A percentile compares a stretch with the other conserved stretches of the same genome.
phyloP scores from a whole-genome alignment of 2,329 filamentous ascomycete species.

The Penicillium sp. region DNA sequence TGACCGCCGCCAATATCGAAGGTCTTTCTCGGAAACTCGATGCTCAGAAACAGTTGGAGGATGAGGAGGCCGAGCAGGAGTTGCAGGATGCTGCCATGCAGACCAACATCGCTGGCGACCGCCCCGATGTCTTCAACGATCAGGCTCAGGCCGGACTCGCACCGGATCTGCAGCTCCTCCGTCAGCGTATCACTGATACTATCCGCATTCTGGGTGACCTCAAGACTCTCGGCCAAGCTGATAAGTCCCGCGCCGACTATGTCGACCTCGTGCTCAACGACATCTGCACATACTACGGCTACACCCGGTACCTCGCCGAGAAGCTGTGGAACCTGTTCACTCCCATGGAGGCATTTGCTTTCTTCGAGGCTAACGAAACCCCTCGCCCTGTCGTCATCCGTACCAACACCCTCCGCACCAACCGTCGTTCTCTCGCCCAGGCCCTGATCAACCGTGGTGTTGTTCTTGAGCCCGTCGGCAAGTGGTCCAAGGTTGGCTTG shows the following conservation, averaged over 20 bases:
- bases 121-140: conserved; percentile 63
- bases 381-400: conserved; percentile 91
- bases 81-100: conserved; percentile 82
- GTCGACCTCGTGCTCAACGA: conserved; percentile 83
- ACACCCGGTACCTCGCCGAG: conserved; percentile 90
- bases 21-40: conserved; percentile 86
- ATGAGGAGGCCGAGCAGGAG: conserved; percentile 80
- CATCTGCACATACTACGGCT: conserved; percentile 95
- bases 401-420: conserved; percentile 87
- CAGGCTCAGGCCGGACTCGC: conserved; percentile 67
- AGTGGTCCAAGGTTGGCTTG: conserved; percentile 97
- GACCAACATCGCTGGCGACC: conserved; percentile 86
- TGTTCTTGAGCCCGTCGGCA: conserved; percentile 92
- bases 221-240: conserved; percentile 74
- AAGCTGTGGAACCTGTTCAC: conserved; percentile 94
- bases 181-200: conserved; percentile 87
- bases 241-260: conserved; percentile 84
- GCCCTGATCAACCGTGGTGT: conserved; percentile 94
- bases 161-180: conserved; percentile 85
- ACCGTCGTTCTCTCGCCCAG: conserved; percentile 79
- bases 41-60: conserved; percentile 72
- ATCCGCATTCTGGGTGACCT: conserved; percentile 91
- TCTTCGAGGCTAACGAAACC: conserved; percentile 98
- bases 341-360: conserved; percentile 90
- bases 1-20: conserved; percentile 95